Evolutionary conservation across 2,329 filamentous ascomycete genomes (phyloP), one percentile per base, ranked within the genome.

Genomic region (Fusarium redolens): DNA sequence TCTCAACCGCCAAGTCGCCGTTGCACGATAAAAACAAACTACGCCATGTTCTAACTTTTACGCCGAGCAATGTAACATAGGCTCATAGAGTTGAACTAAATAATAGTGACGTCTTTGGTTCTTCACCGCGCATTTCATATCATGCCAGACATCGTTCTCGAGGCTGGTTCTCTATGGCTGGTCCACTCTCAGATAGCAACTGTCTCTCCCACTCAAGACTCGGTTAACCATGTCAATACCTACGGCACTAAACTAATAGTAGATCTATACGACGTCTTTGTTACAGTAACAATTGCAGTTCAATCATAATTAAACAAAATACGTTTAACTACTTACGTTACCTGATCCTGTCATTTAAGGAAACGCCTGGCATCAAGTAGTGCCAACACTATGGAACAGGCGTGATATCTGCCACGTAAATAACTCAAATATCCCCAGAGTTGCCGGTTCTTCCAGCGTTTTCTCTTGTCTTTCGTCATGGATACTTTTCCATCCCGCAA

Each of bases 401-500:
- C 18, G 20, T 41, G 12, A 18, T 15, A 7, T n/a, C 33, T 38
- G 50, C 33, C 33, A 54, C 50, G 22, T 54, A 54, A 40, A 67
- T 43, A 47, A 45, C 62, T 35, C 48, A 63, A 62, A 40, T 22
- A 15, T 22, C 45, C 31, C 48, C 28, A 68, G 44, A 45, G 30
- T 43, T 69, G 52, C 69, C 62, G 62, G 38, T 59, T 68, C 41
- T 68, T 64, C 55, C 68, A 68, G 41, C 37, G 12, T 51, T 48
- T 68, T 61, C 47, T 72, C 68, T 72, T 72, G 71, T 69, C 71
- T 61, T 74, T 74, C 72, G 72, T 74, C 72, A 74, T 61, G 44
- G 45, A 59, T 55, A 44, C 47, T 35, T 38, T 40, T 28, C 56
- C 67, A 61, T 67, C 64, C 57, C 51, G 44, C 44, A 57, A 13